Base-by-base conservation (phyloP, 2,329 filamentous ascomycete species). In the Pseudopyricularia cyperi region DNA sequence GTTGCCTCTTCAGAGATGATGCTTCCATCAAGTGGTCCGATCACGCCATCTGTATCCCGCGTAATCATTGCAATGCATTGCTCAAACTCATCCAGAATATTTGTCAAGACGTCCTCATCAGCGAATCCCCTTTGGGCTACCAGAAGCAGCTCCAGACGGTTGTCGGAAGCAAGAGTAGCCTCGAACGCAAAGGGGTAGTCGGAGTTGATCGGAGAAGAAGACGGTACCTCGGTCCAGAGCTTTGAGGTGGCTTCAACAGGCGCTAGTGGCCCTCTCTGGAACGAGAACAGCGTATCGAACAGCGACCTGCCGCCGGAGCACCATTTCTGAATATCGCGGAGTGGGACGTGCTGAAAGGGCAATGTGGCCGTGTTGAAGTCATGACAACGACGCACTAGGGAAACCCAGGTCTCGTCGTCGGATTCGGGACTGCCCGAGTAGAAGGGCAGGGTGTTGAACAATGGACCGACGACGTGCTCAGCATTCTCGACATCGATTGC, bases 361-460 rank as follows among this genome's bases (percentile, higher is more conserved):
- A 93, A 70, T 11, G 79, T 74, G 0, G 76, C 69, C 1, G 80
- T 75, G 61, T 87, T 88, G 62, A 85, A 89, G 0, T 79, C 67
- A 59, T 95, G 88, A 55, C 85, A 87, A 50, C 71, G 68, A 15
- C 68, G 71, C 22, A 89, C 70, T 1, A 89, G 64, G 0, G 77
- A 72, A 1, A 67, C 62, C 80, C 85, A 89, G 0, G 73, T 79
- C 4, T 74, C 68, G 0, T 65, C 60, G 32, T 42, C 4, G 11
- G 7, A 2, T 8, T 35, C 28, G 14, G 11, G 7, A 39, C 46
- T 26, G 1, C 48, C 37, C n/a, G 55, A 54, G 52, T 78, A 74
- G 62, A 85, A 89, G 0, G 90, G 89, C 1, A 96, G 70, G 0
- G 89, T 95, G 62, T 96, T 96, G 74, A 96, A 95, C 19, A 96